Percentiles rank a stretch among this genome's conserved stretches.
phyloP scores from a whole-genome alignment of 2,329 filamentous ascomycete genomes.

The Epichloe baconii region DNA sequence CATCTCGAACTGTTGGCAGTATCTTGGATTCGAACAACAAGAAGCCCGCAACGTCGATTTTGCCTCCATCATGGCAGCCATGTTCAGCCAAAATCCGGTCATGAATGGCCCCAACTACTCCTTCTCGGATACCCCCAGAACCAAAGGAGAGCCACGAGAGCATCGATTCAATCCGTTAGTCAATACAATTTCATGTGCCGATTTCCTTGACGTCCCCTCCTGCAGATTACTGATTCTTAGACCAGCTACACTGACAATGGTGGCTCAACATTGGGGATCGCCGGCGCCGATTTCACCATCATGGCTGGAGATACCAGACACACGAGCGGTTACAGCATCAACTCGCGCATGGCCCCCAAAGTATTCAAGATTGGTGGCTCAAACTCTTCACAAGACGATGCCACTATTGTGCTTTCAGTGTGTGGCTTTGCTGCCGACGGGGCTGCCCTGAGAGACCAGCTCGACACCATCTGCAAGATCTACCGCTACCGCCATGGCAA shows the following conservation, averaged over 20 bases:
- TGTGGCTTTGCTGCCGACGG: constrained; percentile 95
- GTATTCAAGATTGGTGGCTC: constrained; percentile 95
- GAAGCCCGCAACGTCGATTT: too few species aligned
- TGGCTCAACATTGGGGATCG: constrained; percentile 89
- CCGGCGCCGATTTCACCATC: constrained; percentile 87
- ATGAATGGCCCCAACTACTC: constrained; percentile 59
- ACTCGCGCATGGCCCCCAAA: constrained; percentile 89
- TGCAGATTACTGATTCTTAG: not conserved
- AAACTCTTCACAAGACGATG: constrained; percentile 70
- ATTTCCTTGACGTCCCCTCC: not conserved
- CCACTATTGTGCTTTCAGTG: constrained; percentile 80
- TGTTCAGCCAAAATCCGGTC: constrained; percentile 58
- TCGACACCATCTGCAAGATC: constrained; percentile 95
- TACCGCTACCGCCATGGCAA: constrained; percentile 98
- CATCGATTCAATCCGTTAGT: constrained; percentile 88
- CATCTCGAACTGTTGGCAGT: not conserved
- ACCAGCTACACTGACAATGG: constrained; percentile 92
- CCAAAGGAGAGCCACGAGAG: constrained; percentile 45
- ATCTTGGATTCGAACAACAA: not conserved
- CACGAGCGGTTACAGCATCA: constrained; percentile 96
- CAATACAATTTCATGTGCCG: not conserved
- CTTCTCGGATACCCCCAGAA: constrained; percentile 47
- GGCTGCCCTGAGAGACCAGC: constrained; percentile 80
- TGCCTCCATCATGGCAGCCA: constrained; percentile 40
- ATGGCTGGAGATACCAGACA: constrained; percentile 94